phyloP scores from a whole-genome alignment of 495 filamentous ascomycete genomes.

The Lasiosphaeria ovina region DNA sequence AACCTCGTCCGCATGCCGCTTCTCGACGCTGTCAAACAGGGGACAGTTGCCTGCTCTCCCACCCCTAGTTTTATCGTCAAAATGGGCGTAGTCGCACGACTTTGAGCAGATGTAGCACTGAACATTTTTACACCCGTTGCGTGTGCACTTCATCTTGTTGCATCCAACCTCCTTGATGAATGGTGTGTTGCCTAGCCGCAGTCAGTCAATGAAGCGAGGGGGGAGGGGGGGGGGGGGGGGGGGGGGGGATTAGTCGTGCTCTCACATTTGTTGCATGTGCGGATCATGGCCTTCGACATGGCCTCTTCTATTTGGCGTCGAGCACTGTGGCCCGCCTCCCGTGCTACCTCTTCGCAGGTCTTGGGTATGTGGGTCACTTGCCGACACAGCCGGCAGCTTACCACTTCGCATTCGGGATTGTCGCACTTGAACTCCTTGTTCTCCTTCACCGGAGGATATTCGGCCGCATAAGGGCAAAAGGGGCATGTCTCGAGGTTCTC shows the following conservation, averaged over 20 bases:
- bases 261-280: conserved; percentile 68
- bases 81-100: conserved; percentile 52
- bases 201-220: conserved; percentile 21
- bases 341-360: conserved; percentile 66
- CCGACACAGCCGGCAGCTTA: conserved; percentile 74
- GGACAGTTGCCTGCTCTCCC: conserved; percentile 57
- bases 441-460: conserved; percentile 62
- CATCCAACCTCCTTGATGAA: conserved; percentile 79
- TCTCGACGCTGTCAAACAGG: conserved; percentile 60
- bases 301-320: conserved; percentile 76
- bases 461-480: conserved; percentile 78
- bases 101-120: conserved; percentile 77
- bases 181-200: conserved; percentile 47
- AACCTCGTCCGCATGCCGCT: conserved; percentile 65
- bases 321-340: conserved; percentile 54
- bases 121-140: conserved; percentile 49
- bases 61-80: conserved; percentile 46
- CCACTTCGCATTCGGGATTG: conserved; percentile 60
- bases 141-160: conserved; percentile 76
- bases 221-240: background rate
- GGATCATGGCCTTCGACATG: conserved; percentile 74
- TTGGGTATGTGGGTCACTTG: conserved; percentile 70
- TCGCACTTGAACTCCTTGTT: conserved; percentile 75
- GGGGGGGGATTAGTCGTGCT: too few species aligned
- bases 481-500: conserved; percentile 70